phyloP scores from a whole-genome alignment of 805 yeast genomes.

The Wickerhamiella siamensis region DNA sequence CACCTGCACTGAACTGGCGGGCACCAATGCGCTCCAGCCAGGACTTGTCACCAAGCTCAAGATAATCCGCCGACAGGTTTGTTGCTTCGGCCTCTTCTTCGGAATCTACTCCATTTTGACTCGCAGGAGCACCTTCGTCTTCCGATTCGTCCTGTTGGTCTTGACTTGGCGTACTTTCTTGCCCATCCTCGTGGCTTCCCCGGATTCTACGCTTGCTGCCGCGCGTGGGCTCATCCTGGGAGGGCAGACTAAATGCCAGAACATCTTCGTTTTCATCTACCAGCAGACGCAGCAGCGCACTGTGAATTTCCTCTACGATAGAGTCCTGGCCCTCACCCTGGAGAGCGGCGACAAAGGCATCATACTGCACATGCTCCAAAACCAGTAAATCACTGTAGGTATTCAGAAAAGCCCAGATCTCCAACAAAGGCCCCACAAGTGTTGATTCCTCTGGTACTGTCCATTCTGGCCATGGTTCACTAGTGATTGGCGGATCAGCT shows the following conservation, averaged over 20 bases:
- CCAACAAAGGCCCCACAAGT: slow-evolving; percentile 28
- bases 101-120: slow-evolving; percentile 20
- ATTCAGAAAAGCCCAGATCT: slow-evolving; percentile 63
- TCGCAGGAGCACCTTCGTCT: slow-evolving; percentile 12
- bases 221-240: slow-evolving; percentile 22
- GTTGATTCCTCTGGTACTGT: slow-evolving; percentile 6
- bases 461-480: slow-evolving; percentile 16
- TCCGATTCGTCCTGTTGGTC: slow-evolving; percentile 23
- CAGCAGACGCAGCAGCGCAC: slow-evolving; percentile 44
- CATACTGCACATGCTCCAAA: slow-evolving; percentile 66
- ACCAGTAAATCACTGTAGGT: slow-evolving; percentile 49
- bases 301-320: slow-evolving; percentile 52
- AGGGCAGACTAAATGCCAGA: slow-evolving; percentile 23
- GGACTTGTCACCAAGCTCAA: slow-evolving; percentile 3
- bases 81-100: slow-evolving; percentile 18
- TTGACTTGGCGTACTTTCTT: slow-evolving; percentile 8
- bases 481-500: not conserved
- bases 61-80: slow-evolving; percentile 1
- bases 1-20: slow-evolving; percentile 67
- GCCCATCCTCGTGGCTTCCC: slow-evolving; percentile 17
- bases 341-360: slow-evolving; percentile 54
- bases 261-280: slow-evolving; percentile 33
- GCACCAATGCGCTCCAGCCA: slow-evolving; percentile 72
- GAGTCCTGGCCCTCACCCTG: slow-evolving; percentile 32
- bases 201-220: slow-evolving; percentile 15